Conservation (phyloP, 176 grass and related monocot genomes). For the Typha latifolia region DNA sequence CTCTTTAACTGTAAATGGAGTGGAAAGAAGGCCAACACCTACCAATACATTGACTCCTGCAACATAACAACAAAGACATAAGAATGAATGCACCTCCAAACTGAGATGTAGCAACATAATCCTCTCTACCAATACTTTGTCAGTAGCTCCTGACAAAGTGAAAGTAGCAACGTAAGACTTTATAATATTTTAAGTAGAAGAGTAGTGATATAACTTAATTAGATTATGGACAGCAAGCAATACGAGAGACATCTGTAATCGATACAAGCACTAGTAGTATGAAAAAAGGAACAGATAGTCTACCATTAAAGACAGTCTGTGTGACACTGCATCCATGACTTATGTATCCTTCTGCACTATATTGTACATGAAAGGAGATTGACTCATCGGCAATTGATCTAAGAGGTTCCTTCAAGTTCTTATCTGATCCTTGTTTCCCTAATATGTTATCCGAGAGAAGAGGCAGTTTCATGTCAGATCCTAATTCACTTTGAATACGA, state of each 20-base stretch:
- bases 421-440: conserved; percentile 37
- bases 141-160: no score
- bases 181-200: no score
- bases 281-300: background rate
- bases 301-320: conserved; percentile 96
- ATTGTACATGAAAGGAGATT: conserved; percentile 38
- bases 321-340: conserved; percentile 71
- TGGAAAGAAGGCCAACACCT: conserved; percentile 85
- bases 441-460: conserved; percentile 42
- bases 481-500: conserved; percentile 31
- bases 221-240: no score
- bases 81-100: conserved; percentile 2
- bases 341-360: conserved; percentile 46
- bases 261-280: background rate
- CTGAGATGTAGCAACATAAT: no score
- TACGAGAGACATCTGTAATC: background rate
- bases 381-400: conserved; percentile 39
- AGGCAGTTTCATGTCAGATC: conserved; percentile 52
- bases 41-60: conserved; percentile 82
- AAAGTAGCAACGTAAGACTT: no score
- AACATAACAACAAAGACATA: conserved; percentile 6
- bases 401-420: conserved; percentile 34
- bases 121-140: no score
- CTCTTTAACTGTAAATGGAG: conserved; percentile 69
- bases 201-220: no score